Evolutionary conservation across 1,284 basidiomycete species (phyloP).

Genomic region (Meripilus lineatus): DNA sequence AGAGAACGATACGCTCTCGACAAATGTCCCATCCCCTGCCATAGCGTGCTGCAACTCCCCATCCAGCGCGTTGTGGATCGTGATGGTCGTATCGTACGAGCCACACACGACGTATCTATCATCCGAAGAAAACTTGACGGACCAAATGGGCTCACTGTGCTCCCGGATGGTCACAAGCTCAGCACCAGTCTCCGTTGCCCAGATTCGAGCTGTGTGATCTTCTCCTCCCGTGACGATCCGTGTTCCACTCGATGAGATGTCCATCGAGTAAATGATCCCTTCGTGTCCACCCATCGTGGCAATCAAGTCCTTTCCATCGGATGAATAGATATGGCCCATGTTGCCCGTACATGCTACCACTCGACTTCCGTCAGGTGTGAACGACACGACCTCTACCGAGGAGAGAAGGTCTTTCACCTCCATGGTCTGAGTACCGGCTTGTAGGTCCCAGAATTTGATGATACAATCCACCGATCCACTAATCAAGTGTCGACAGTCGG

Average conservation of each 20-base stretch:
- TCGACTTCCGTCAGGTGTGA: too few species aligned
- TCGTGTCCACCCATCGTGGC: conserved; percentile 16
- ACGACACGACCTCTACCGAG: too few species aligned
- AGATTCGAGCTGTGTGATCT: conserved; percentile 22
- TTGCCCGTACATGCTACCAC: too few species aligned
- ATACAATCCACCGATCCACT: too few species aligned
- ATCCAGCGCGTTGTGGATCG: conserved; percentile 3
- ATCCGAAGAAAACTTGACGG: conserved; percentile 32
- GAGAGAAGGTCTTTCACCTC: too few species aligned
- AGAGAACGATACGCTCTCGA: conserved; percentile 7
- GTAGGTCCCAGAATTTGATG: too few species aligned
- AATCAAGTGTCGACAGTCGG: too few species aligned
- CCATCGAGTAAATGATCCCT: conserved; percentile 18
- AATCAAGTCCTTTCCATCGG: conserved; percentile 10
- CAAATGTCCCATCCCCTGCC: conserved; percentile 7
- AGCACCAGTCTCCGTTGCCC: conserved; percentile 15
- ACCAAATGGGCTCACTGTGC: conserved; percentile 26
- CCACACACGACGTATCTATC: conserved; percentile 27
- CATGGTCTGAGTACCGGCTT: too few species aligned
- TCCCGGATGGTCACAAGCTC: conserved; percentile 15
- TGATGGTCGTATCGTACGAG: conserved; percentile 25
- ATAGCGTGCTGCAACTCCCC: neutral
- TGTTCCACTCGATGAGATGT: conserved; percentile 19
- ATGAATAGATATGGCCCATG: conserved; percentile 5
- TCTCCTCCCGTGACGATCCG: conserved; percentile 20